A percentile compares a stretch with the other conserved stretches of the same genome.
phyloP scores from a whole-genome alignment of 768 basidiomycete genomes.

The Termitomyces sp. region DNA sequence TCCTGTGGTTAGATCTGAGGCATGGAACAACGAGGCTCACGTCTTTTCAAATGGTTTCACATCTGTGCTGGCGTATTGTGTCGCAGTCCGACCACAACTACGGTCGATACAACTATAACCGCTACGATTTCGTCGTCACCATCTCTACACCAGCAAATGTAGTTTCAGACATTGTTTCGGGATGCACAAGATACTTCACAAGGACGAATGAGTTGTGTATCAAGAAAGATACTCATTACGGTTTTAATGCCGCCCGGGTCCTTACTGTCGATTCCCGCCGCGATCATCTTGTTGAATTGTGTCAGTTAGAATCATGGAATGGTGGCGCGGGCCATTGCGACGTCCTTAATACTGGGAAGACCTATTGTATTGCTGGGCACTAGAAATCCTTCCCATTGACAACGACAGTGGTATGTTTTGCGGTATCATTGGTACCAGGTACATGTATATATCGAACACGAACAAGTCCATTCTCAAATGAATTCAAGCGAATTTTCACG shows the following conservation, averaged over 20 bases:
- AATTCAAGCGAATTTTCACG: no score
- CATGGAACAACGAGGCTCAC: conserved; percentile 2
- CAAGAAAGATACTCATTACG: not conserved
- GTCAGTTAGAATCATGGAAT: no score
- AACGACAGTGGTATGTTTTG: not conserved
- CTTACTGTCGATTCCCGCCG: not conserved
- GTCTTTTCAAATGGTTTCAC: conserved; percentile 1
- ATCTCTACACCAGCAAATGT: not conserved
- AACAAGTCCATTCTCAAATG: not conserved
- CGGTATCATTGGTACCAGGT: no score
- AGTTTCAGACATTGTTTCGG: not conserved
- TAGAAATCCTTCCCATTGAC: not conserved
- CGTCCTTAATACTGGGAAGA: not conserved
- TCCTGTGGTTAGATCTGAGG: not conserved
- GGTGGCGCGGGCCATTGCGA: conserved; percentile 5
- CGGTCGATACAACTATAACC: not conserved
- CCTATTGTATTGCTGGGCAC: conserved; percentile 4
- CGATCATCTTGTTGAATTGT: not conserved
- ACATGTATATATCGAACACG: no score
- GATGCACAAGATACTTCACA: conserved; percentile 6
- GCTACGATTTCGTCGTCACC: not conserved
- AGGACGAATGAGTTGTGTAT: conserved; percentile 4
- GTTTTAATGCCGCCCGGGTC: conserved; percentile 1
- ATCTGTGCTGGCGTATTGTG: not conserved
- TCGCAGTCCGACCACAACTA: no score